Evolutionary conservation across 202 grass and related monocot species (phyloP), one percentile per base, ranked within the genome.

Genomic region (Panicum virgatum): DNA sequence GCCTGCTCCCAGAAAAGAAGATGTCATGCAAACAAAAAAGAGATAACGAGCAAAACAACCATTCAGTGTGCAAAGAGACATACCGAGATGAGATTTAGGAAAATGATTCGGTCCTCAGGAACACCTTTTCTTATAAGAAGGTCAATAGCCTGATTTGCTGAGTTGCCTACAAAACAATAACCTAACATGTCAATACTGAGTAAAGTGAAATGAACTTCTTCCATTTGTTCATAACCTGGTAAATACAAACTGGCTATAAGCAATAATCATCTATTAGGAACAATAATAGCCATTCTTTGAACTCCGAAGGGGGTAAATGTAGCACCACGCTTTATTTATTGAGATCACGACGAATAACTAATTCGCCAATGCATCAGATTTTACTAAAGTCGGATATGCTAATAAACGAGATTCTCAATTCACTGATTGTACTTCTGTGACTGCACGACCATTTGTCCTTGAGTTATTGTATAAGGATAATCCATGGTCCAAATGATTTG

Each of bases 41-140:
- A 75, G 16, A 25, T 4, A 11, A 50, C 19, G 37, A 47, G 43
- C 7, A 78, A 27, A 2, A 65, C 5, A 62, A 75, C 2, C 0
- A 30, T 58, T 38, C 7, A 54, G 32, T 51, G 59, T 9, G 58
- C 51, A 66, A 53, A 86, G 30, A 40, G 45, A 30, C 66, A 82
- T 87, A 98, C 96, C 81, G 96, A 95, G 26, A 98, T 98, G n/a
- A 98, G 96, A 81, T 94, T 93, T 39, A 98, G 96, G 69, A 98
- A 98, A 83, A 98, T 93, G 68, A 98, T 98, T 66, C 86, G 77
- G 48, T 82, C 88, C 86, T 98, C 95, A 7, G 92, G 92, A 79
- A 98, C 92, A 66, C 90, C 92, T 83, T 94, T 98, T 76, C 90
- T 88, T 86, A 94, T 82, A 50, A 98, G 96, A 85, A 98, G 92